Evolutionary conservation across 1,139 yeast species (phyloP), one percentile per base, ranked within the genome.

Genomic region (Taphrina deformans): DNA sequence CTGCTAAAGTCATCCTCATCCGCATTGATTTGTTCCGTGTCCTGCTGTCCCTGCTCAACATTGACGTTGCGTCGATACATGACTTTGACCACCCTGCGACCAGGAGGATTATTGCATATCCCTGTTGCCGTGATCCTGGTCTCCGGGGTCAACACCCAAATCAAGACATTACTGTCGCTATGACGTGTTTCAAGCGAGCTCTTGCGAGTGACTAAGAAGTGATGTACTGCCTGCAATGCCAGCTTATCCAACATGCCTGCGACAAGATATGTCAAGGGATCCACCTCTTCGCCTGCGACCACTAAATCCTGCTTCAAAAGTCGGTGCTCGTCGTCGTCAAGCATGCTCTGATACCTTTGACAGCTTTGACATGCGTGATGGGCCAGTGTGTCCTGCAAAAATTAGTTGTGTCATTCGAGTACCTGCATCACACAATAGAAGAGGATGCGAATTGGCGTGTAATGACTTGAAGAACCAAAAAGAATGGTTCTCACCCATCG

Each of bases 91-190:
- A 53, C 35, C 2, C 58, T 9, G 23, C 10, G 4, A 2, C 58
- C 58, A 1, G 58, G 58, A 9, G 58, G 38, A 1, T 21, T 14
- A 38, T 38, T 18, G 21, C 23, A 21, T 5, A 53, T 12, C 7
- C 23, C 31, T 6, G 58, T 23, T 7, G 58, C 48, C 1, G 58
- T 53, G 2, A 59, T 41, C 21, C 56, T 18, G 23, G 55, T 38
- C 21, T 59, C 63, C 12, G 55, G 56, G 18, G 63, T 50, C 51
- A 59, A 21, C 23, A 59, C 16, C 63, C 63, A 59, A 2, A 59
- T 24, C 50, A 50, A 14, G 2, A 59, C 21, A 24, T 14, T 38
- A 18, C 29, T 21, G 1, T 10, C 33, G 21, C 14, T 16, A 10
- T 16, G 24, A 12, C 14, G 2, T 10, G 7, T 12, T 7, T 18